Evolutionary conservation across 129 eudicot genomes (phyloP).

Genomic region (Escallonia herrerae): DNA sequence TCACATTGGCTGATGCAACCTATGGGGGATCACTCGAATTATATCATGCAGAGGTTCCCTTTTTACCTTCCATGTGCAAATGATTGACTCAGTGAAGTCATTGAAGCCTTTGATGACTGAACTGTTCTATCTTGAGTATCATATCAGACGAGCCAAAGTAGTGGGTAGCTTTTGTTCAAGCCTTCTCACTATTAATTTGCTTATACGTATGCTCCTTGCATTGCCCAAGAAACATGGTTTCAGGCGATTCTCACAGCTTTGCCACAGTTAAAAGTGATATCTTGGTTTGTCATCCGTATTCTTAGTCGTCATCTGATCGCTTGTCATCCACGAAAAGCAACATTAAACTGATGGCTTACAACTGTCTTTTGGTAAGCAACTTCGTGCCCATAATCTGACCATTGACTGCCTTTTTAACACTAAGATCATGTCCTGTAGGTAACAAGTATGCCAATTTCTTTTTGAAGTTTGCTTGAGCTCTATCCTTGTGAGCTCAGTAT

Average conservation of each 20-base stretch:
- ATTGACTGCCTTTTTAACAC: neutral
- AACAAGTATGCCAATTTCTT: too few species aligned
- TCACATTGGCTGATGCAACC: neutral
- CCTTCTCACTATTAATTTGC: neutral
- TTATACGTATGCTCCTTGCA: conserved; percentile 12
- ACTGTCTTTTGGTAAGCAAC: conserved; percentile 2
- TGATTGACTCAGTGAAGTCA: conserved; percentile 19
- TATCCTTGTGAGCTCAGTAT: neutral
- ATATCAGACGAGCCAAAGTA: neutral
- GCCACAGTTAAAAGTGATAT: neutral
- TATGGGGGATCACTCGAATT: neutral
- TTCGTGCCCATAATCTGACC: neutral
- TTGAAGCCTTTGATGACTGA: conserved; percentile 11
- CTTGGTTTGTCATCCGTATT: conserved; percentile 12
- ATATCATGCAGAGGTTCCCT: conserved; percentile 11
- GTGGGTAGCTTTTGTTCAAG: conserved; percentile 2
- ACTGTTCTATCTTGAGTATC: neutral
- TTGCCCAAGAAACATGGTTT: conserved; percentile 6
- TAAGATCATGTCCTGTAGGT: too few species aligned
- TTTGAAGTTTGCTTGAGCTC: too few species aligned
- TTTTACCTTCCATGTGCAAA: conserved; percentile 9
- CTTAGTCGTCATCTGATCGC: neutral
- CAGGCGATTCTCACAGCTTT: conserved; percentile 11
- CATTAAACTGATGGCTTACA: neutral
- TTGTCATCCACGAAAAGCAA: neutral